phyloP scores from a whole-genome alignment of 306 rosid genomes.

The Sicyos baderoa region DNA sequence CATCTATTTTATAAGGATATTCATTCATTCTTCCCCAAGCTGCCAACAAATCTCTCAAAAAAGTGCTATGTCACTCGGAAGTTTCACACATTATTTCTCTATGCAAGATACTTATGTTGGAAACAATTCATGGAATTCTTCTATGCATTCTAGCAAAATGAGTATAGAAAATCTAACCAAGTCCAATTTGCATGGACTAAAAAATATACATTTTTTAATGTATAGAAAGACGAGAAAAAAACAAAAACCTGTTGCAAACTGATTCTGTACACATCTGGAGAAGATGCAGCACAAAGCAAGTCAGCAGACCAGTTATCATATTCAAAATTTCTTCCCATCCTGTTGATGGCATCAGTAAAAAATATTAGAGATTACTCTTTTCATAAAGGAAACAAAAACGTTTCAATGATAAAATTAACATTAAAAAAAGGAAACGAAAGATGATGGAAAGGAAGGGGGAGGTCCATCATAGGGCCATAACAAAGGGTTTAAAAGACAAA shows the following conservation, averaged over 20 bases:
- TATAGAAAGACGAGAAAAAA: neutral
- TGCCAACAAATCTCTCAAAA: neutral
- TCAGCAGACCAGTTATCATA: constrained; percentile 93
- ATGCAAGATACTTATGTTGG: neutral
- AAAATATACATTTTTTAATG: neutral
- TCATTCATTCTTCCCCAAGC: neutral
- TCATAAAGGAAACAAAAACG: too few species aligned
- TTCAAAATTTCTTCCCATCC: constrained; percentile 82
- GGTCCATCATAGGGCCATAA: too few species aligned
- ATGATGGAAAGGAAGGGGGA: too few species aligned
- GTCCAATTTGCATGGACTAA: neutral
- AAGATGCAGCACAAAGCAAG: constrained; percentile 95
- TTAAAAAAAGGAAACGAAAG: too few species aligned
- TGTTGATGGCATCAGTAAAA: constrained; percentile 25
- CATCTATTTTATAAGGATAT: too few species aligned
- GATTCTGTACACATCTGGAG: constrained; percentile 81
- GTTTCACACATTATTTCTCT: neutral
- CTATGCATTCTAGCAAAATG: neutral
- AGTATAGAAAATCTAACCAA: constrained; percentile 1
- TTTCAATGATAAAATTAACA: too few species aligned
- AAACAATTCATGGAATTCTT: neutral
- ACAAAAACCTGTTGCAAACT: constrained; percentile 72
- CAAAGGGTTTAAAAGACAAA: neutral
- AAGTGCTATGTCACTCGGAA: neutral
- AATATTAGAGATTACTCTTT: constrained; percentile 21